Conservation (phyloP, 129 eudicot species). For the Solidago caesia region DNA sequence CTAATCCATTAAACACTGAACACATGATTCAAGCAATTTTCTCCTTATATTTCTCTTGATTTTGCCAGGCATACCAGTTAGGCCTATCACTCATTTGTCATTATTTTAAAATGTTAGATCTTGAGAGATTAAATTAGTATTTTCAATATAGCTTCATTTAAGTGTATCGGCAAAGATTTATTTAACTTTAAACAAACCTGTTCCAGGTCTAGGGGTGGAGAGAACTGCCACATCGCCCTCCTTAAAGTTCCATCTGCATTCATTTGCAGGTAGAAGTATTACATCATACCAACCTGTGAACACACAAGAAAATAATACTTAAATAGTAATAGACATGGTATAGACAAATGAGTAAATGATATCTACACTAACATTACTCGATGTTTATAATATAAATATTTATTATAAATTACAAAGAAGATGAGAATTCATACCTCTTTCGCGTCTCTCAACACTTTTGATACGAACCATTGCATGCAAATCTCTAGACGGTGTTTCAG, state of each 20-base stretch:
- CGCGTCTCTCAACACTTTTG: conserved; percentile 79
- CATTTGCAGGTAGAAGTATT: conserved; percentile 68
- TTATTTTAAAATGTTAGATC: neutral
- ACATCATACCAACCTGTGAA: conserved; percentile 92
- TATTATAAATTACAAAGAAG: neutral
- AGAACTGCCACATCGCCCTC: conserved; percentile 99
- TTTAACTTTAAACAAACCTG: conserved; percentile 47
- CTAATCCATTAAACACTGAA: no score
- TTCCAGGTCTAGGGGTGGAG: conserved; percentile 82
- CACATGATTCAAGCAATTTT: no score
- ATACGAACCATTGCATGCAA: conserved; percentile 72
- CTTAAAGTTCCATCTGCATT: conserved; percentile 82
- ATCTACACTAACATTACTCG: neutral
- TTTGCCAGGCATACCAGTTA: no score
- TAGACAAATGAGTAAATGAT: neutral
- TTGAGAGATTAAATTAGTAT: neutral
- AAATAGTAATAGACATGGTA: neutral
- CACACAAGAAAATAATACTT: neutral
- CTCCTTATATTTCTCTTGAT: no score
- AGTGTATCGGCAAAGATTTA: neutral
- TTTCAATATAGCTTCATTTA: neutral
- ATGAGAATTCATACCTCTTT: conserved; percentile 60
- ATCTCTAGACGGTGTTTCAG: conserved; percentile 60
- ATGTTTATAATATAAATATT: neutral
- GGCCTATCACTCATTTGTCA: neutral